Evolutionary conservation across 164 flowering plant species (phyloP).

Genomic region (Annona squamosa): DNA sequence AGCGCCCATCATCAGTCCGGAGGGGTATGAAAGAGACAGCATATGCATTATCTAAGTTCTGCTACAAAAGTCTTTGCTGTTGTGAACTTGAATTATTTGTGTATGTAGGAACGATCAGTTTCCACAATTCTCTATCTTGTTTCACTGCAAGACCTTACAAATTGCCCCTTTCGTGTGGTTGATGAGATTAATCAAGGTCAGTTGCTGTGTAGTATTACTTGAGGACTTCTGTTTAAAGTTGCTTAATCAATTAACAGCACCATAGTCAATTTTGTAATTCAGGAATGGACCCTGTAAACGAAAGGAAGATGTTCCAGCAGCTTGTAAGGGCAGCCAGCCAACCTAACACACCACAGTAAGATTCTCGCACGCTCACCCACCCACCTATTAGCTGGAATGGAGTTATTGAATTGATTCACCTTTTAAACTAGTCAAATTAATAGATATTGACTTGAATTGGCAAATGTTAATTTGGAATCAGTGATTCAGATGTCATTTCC

Average conservation of each 20-base stretch:
- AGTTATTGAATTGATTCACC: not conserved
- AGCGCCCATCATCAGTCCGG: conserved; percentile 98
- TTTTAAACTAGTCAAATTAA: no score
- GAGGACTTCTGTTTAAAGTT: not conserved
- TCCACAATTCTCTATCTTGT: conserved; percentile 96
- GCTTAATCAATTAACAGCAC: not conserved
- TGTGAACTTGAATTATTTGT: conserved; percentile 6
- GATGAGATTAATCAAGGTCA: conserved; percentile 99
- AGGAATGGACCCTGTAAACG: conserved; percentile 98
- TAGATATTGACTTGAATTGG: not conserved
- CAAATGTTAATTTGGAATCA: not conserved
- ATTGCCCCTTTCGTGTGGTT: conserved; percentile 95
- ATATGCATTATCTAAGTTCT: not conserved
- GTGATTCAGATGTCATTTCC: not conserved
- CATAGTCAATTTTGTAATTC: conserved; percentile 4
- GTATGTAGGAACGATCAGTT: conserved; percentile 82
- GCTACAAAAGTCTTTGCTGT: not conserved
- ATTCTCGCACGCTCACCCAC: not conserved
- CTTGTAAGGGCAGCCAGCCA: conserved; percentile 91
- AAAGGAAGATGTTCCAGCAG: conserved; percentile 98
- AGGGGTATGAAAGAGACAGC: conserved; percentile 45
- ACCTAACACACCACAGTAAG: conserved; percentile 94
- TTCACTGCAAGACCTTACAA: conserved; percentile 93
- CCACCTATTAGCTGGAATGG: not conserved
- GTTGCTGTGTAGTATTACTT: not conserved